Conservation (phyloP, 2,329 filamentous ascomycete genomes). For the Microdochium nivale region DNA sequence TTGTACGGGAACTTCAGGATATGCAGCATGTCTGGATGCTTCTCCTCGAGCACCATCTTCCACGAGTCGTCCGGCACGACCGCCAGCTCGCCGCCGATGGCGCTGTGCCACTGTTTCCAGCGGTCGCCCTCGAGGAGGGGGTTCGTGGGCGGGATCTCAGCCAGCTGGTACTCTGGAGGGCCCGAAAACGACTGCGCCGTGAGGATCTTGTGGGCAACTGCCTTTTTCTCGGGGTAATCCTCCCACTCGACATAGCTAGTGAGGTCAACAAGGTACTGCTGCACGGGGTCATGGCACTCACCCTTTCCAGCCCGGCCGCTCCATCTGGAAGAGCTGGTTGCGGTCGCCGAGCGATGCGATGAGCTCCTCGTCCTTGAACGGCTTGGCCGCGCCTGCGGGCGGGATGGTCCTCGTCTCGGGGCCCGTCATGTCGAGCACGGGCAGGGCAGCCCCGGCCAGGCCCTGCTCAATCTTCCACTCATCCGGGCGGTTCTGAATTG, state of each 20-base stretch:
- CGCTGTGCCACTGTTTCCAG: conserved; percentile 52
- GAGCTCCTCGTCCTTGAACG: conserved; percentile 29
- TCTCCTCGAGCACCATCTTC: conserved; percentile 45
- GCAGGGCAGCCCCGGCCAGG: conserved; percentile 32
- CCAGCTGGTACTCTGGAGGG: conserved; percentile 47
- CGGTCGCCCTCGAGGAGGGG: conserved; percentile 46
- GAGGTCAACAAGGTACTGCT: not conserved
- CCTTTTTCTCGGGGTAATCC: conserved; percentile 59
- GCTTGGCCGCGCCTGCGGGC: conserved; percentile 16
- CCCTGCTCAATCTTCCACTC: conserved; percentile 48
- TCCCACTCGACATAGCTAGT: conserved; percentile 60
- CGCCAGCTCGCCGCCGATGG: conserved; percentile 34
- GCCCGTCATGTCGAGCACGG: conserved; percentile 36
- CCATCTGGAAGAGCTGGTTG: conserved; percentile 10
- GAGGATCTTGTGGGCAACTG: conserved; percentile 46
- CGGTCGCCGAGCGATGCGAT: conserved; percentile 30
- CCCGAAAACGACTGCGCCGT: conserved; percentile 38
- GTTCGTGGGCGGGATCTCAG: conserved; percentile 45
- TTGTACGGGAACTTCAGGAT: conserved; percentile 57
- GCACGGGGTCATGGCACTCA: too few species aligned
- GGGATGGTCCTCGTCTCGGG: conserved; percentile 20
- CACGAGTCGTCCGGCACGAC: conserved; percentile 49
- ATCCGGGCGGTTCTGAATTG: conserved; percentile 21
- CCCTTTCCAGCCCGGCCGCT: conserved; percentile 12
- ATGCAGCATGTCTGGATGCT: conserved; percentile 52